A percentile compares a stretch with the other conserved stretches of the same genome.
Evolutionary conservation across 306 rosid species (phyloP).

Genomic region (Potentilla sterilis): DNA sequence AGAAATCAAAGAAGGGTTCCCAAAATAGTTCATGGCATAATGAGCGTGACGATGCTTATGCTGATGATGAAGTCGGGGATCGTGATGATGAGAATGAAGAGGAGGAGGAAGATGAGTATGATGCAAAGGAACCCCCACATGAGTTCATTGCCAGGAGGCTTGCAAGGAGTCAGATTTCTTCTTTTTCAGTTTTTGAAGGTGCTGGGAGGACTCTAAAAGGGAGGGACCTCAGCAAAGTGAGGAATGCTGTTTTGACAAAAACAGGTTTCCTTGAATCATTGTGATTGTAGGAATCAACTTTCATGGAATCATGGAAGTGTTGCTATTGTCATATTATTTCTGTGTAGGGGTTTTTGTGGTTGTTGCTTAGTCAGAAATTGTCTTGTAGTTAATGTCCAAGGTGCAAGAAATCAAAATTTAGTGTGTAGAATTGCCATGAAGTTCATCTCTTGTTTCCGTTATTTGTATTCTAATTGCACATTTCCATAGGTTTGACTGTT

Average conservation of each 20-base stretch:
- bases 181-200: slow-evolving; percentile 93
- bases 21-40: slow-evolving; percentile 34
- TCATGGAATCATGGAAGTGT: not conserved
- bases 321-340: slow-evolving; percentile 2
- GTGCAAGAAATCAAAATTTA: slow-evolving; percentile 6
- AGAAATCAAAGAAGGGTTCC: slow-evolving; percentile 35
- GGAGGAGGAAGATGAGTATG: slow-evolving; percentile 40
- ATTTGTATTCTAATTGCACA: slow-evolving; percentile 3
- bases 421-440: slow-evolving; percentile 2
- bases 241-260: slow-evolving; percentile 68
- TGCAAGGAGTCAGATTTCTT: slow-evolving; percentile 75
- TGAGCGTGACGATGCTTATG: slow-evolving; percentile 26
- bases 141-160: slow-evolving; percentile 80
- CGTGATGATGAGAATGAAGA: slow-evolving; percentile 32
- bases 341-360: slow-evolving; percentile 25
- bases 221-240: slow-evolving; percentile 83
- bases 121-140: slow-evolving; percentile 67
- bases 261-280: slow-evolving; percentile 90
- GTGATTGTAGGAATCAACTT: slow-evolving; percentile 10
- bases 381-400: slow-evolving; percentile 1
- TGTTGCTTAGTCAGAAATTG: not conserved
- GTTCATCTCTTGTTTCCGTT: not conserved
- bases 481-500: not conserved
- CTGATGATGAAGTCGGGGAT: slow-evolving; percentile 15
- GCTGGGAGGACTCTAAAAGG: slow-evolving; percentile 94